A percentile compares a stretch with the other conserved stretches of the same genome.
Conservation (phyloP, 371 early-diverging fungal genomes). For the Funneliformis caledonium region DNA sequence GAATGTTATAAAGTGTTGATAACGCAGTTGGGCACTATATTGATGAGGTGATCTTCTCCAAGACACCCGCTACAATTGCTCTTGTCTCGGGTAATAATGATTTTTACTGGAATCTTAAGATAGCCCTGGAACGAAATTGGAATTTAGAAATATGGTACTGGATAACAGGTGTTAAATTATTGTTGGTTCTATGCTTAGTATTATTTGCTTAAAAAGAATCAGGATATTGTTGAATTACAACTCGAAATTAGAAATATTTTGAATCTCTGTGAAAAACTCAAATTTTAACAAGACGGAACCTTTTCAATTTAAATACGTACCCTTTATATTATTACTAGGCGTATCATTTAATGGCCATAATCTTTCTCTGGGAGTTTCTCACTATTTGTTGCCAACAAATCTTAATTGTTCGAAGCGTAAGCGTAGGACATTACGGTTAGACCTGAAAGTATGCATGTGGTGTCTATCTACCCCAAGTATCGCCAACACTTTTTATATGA, state of each 20-base stretch:
- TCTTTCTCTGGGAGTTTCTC: neutral
- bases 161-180: neutral
- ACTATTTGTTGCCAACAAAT: too few species aligned
- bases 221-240: too few species aligned
- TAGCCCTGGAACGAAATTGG: neutral
- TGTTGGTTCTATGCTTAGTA: neutral
- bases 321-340: neutral
- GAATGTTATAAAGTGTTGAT: constrained; percentile 9
- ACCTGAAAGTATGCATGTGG: too few species aligned
- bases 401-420: too few species aligned
- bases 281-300: too few species aligned
- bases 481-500: too few species aligned
- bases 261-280: too few species aligned
- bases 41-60: neutral
- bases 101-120: neutral
- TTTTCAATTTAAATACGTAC: neutral
- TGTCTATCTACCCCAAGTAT: too few species aligned
- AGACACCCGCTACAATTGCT: constrained; percentile 4
- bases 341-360: constrained; percentile 22
- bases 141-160: constrained; percentile 17
- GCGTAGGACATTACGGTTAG: too few species aligned
- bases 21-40: neutral
- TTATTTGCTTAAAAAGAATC: too few species aligned
- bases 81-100: constrained; percentile 28
- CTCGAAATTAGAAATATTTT: too few species aligned